Conservation (phyloP, 2,329 filamentous ascomycete genomes). For the Hypomyces perniciosus region DNA sequence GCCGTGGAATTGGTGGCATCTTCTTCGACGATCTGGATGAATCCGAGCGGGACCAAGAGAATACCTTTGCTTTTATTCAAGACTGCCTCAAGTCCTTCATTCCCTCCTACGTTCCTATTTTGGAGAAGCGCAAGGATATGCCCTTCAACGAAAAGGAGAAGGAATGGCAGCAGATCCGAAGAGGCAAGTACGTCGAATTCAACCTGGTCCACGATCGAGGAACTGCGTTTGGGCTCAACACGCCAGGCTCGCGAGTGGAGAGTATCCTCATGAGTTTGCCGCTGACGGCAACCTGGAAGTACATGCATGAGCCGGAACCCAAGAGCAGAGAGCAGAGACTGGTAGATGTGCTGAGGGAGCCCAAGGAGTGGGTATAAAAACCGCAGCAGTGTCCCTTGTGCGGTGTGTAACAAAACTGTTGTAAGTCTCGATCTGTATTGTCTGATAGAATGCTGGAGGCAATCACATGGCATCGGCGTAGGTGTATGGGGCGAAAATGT, state of each 20-base stretch:
- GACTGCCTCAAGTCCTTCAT: conserved; percentile 82
- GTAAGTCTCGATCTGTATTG: too few species aligned
- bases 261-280: conserved; percentile 97
- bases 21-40: conserved; percentile 98
- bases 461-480: too few species aligned
- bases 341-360: conserved; percentile 62
- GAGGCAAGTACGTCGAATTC: conserved; percentile 97
- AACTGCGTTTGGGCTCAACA: conserved; percentile 89
- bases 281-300: conserved; percentile 86
- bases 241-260: conserved; percentile 84
- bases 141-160: conserved; percentile 80
- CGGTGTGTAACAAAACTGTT: too few species aligned
- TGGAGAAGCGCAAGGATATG: conserved; percentile 87
- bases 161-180: conserved; percentile 90
- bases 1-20: conserved; percentile 86
- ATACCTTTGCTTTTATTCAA: conserved; percentile 82
- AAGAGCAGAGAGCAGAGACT: conserved; percentile 73
- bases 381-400: neutral
- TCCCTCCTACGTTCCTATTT: conserved; percentile 84
- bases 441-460: too few species aligned
- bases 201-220: conserved; percentile 96
- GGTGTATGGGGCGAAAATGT: too few species aligned
- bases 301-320: conserved; percentile 82
- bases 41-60: conserved; percentile 77
- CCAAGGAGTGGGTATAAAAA: conserved; percentile 59